A percentile compares a stretch with the other conserved stretches of the same genome.
These are phyloP conservation scores for Diospyros kaki DNA, from an alignment of 148 eudicot genomes.

Conservation along the genomic window DNA sequence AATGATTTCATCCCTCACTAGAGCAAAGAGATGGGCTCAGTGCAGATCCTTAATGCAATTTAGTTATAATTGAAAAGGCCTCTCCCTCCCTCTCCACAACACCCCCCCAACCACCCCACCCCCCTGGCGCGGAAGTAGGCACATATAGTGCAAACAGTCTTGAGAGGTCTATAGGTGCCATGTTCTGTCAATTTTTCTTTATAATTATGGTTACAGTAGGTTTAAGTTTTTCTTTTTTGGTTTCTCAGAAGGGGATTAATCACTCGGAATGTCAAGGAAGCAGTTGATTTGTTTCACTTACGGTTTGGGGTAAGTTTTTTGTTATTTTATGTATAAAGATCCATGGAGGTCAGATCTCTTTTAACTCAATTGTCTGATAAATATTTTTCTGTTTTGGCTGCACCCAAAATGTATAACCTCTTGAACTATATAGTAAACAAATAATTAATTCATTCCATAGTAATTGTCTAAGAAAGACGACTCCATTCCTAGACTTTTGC, in stretches of 20 bases:
- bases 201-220: not conserved
- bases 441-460: not conserved
- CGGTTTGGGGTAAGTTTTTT: slow-evolving; percentile 70
- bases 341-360: not conserved
- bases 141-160: too few species aligned
- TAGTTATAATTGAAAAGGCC: too few species aligned
- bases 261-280: slow-evolving; percentile 86
- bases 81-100: too few species aligned
- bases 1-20: too few species aligned
- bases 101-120: not conserved
- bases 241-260: slow-evolving; percentile 83
- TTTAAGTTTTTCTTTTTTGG: not conserved
- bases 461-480: too few species aligned
- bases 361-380: not conserved
- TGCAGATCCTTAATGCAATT: too few species aligned
- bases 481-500: too few species aligned
- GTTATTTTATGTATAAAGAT: not conserved
- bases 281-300: slow-evolving; percentile 81
- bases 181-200: not conserved
- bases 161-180: not conserved
- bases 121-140: not conserved
- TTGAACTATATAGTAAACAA: not conserved
- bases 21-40: too few species aligned
- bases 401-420: too few species aligned
- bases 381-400: too few species aligned